Conservation (phyloP, 371 early-diverging fungal species). For the Actinomortierella ambigua region DNA sequence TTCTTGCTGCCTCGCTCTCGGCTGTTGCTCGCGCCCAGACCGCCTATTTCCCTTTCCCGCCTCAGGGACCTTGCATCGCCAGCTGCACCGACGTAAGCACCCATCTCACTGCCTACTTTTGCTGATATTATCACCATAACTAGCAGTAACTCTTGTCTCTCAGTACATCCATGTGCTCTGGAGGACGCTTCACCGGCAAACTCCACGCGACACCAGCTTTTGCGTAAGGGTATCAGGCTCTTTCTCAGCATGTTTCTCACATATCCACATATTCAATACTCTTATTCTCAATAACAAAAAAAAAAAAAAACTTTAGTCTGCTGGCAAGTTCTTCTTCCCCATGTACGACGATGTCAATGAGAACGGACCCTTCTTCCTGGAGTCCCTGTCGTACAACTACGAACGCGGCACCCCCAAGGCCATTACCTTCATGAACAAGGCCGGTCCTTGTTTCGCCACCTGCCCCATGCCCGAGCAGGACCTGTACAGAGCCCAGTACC, state of each 20-base stretch:
- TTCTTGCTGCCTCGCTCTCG: conserved; percentile 12
- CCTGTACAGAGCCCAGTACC: conserved; percentile 1
- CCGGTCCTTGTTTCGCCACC: too few relatives aligned
- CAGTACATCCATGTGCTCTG: too few relatives aligned
- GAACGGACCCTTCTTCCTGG: too few relatives aligned
- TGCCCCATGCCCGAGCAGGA: conserved; percentile 1
- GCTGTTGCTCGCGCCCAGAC: conserved; percentile 19
- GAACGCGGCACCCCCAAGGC: too few relatives aligned
- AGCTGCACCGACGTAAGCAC: conserved; percentile 20
- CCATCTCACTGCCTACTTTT: neutral
- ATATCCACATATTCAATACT: neutral
- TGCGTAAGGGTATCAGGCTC: neutral
- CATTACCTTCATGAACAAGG: too few relatives aligned
- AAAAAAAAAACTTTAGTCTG: neutral
- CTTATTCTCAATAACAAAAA: neutral
- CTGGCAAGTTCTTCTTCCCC: too few relatives aligned
- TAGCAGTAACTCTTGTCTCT: neutral
- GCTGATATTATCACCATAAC: neutral
- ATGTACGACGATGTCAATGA: too few relatives aligned
- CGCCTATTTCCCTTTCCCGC: conserved; percentile 22
- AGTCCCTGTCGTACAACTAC: too few relatives aligned
- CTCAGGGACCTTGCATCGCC: conserved; percentile 25
- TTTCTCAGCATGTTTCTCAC: neutral
- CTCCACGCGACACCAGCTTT: neutral
- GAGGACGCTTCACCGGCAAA: too few relatives aligned